Evolutionary conservation across 2,329 filamentous ascomycete species (phyloP).

Genomic region (Hirsutella rhossiliensis): DNA sequence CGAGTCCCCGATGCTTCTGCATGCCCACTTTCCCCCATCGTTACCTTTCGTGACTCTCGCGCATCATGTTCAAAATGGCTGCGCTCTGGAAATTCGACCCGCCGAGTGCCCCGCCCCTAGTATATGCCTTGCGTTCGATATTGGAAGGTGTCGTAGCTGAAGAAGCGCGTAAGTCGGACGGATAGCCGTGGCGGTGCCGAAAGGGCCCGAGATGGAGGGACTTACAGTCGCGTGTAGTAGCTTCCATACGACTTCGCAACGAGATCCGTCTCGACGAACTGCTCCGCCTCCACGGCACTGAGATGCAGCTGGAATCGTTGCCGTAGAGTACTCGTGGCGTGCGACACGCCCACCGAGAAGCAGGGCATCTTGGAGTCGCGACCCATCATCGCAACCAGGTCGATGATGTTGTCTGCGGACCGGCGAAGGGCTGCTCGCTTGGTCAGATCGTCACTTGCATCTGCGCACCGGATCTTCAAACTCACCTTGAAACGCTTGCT

Average conservation of each 20-base stretch:
- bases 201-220: constrained; percentile 1
- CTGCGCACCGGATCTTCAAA: neutral
- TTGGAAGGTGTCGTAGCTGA: constrained; percentile 76
- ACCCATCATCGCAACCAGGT: constrained; percentile 76
- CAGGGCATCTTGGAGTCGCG: constrained; percentile 76
- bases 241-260: constrained; percentile 73
- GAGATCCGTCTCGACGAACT: constrained; percentile 69
- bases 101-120: constrained; percentile 24
- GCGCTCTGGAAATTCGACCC: neutral
- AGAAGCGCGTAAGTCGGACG: neutral
- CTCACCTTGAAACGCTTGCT: constrained; percentile 69
- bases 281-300: constrained; percentile 69
- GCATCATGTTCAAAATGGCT: neutral
- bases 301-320: constrained; percentile 73
- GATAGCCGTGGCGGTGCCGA: too few species aligned
- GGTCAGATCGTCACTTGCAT: neutral
- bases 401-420: constrained; percentile 70
- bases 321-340: constrained; percentile 56
- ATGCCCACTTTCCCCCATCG: too few species aligned
- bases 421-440: constrained; percentile 49
- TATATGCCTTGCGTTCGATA: constrained; percentile 84
- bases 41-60: too few species aligned
- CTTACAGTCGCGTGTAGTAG: constrained; percentile 77
- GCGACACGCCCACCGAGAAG: constrained; percentile 61
- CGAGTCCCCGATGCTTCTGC: too few species aligned